A percentile compares a stretch with the other conserved stretches of the same genome.
Conservation (phyloP, 306 rosid species). For the Cyclanthera cordifolia region DNA sequence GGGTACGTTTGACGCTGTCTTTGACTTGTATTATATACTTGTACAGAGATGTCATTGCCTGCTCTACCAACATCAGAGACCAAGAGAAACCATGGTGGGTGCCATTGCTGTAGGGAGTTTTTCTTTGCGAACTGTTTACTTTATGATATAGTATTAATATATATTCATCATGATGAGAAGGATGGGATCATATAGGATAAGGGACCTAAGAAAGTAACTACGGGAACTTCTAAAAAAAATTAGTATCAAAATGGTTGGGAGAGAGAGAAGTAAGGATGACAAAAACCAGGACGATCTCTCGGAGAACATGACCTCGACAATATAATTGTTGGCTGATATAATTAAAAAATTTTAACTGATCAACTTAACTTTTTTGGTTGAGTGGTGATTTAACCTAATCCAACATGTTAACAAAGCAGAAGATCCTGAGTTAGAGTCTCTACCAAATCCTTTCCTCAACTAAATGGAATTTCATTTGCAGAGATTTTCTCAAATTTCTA, state of each 20-base stretch:
- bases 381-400: too few species aligned
- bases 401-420: too few species aligned
- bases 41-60: conserved; percentile 96
- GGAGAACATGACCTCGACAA: too few species aligned
- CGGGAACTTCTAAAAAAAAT: not conserved
- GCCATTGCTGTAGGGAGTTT: conserved; percentile 5
- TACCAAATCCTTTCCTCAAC: too few species aligned
- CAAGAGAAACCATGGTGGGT: conserved; percentile 69
- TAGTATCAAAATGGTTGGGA: not conserved
- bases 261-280: not conserved
- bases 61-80: conserved; percentile 83
- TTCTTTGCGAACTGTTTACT: not conserved
- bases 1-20: conserved; percentile 5
- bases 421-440: too few species aligned
- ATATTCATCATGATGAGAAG: not conserved
- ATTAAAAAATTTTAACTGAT: too few species aligned
- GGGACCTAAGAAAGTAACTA: not conserved
- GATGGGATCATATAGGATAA: not conserved
- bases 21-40: conserved; percentile 10
- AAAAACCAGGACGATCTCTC: too few species aligned
- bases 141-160: not conserved
- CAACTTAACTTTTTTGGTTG: too few species aligned
- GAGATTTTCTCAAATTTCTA: too few species aligned
- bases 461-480: too few species aligned
- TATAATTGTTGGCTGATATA: too few species aligned